These are phyloP conservation scores for Microcos paniculata DNA, from an alignment of 345 rosid species.

Conservation along the genomic window DNA sequence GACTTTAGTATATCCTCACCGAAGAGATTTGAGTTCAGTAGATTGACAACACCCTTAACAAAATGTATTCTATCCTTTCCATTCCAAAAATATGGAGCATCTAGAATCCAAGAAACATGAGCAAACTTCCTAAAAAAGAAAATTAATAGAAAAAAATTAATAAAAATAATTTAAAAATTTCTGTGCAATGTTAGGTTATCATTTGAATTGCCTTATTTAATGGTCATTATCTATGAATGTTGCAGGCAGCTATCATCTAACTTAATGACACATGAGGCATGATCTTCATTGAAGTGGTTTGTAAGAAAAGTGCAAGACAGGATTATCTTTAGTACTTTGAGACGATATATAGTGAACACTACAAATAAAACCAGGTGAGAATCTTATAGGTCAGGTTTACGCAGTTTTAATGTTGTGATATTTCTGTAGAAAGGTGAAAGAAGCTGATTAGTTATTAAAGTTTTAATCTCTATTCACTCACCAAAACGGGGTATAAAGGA, in stretches of 20 bases:
- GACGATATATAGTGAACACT: conserved; percentile 47
- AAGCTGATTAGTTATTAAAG: too few species aligned
- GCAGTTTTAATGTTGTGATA: neutral
- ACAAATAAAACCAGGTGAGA: conserved; percentile 61
- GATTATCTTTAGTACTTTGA: conserved; percentile 59
- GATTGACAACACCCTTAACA: too few species aligned
- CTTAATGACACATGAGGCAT: conserved; percentile 37
- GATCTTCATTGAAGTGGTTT: conserved; percentile 67
- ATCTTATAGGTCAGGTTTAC: conserved; percentile 3
- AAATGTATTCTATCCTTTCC: too few species aligned
- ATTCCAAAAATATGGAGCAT: too few species aligned
- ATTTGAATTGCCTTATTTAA: conserved; percentile 11
- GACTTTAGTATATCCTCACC: too few species aligned
- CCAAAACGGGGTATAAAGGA: neutral
- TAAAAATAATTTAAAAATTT: too few species aligned
- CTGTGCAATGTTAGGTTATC: neutral
- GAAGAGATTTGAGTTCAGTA: too few species aligned
- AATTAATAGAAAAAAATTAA: too few species aligned
- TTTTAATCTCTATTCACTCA: neutral
- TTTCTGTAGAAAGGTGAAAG: too few species aligned
- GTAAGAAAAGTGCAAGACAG: conserved; percentile 66
- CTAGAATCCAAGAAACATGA: too few species aligned
- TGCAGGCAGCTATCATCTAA: conserved; percentile 54
- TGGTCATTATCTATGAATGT: conserved; percentile 12
- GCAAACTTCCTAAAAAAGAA: too few species aligned